Conservation (phyloP, 306 rosid species). For the Lithocarpus polystachyus region DNA sequence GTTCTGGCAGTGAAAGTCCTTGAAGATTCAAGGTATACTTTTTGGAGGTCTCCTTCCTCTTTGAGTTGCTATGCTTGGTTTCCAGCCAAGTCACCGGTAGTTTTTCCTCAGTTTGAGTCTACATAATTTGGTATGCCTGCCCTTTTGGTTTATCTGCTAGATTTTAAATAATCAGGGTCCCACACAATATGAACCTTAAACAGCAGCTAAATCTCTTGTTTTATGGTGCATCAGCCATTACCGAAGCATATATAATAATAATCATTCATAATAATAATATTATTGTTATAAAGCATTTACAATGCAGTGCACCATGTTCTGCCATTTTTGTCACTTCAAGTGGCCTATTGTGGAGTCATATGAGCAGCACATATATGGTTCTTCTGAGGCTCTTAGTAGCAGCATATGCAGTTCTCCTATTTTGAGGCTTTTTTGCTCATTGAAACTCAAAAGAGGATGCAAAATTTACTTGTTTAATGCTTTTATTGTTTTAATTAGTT, state of each 20-base stretch:
- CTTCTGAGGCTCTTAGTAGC: neutral
- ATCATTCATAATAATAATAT: neutral
- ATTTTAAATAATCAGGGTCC: neutral
- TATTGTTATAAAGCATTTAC: neutral
- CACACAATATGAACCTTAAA: too few relatives aligned
- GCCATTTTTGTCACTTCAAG: neutral
- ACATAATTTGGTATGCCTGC: neutral
- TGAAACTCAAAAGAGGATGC: neutral
- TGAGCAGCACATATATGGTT: neutral
- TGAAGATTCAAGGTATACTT: neutral
- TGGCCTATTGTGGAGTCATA: neutral
- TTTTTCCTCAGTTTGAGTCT: neutral
- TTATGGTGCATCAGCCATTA: too few relatives aligned
- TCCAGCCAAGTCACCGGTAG: neutral
- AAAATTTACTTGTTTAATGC: neutral
- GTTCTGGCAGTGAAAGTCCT: neutral
- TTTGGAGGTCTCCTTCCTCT: neutral
- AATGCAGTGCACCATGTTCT: neutral
- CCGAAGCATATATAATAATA: neutral
- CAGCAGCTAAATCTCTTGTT: too few relatives aligned
- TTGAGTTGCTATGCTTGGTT: neutral
- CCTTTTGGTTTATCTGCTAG: neutral
- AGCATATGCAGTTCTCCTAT: neutral
- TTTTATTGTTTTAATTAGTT: neutral
- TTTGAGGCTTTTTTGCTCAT: neutral